Conservation (phyloP, 176 grass and related monocot genomes). For the Eleusine coracana region DNA sequence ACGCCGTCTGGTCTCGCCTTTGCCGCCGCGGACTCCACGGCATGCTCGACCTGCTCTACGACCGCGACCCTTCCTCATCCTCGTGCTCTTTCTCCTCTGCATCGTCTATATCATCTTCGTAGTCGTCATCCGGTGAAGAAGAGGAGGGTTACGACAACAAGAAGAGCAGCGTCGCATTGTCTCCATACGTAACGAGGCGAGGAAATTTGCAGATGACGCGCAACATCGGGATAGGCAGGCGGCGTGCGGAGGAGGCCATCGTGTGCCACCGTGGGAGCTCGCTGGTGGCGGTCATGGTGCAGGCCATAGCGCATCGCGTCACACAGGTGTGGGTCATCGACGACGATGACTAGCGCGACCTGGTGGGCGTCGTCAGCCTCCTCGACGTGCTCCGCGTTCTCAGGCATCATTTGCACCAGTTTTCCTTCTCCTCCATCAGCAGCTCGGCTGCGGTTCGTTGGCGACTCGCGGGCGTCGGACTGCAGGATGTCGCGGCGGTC, state of each 20-base stretch:
- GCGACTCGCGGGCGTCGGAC: too few species aligned
- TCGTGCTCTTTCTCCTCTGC: slow-evolving; percentile 15
- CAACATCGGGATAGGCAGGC: slow-evolving; percentile 19
- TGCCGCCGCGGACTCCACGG: slow-evolving; percentile 37
- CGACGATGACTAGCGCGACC: slow-evolving; percentile 32
- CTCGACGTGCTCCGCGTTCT: slow-evolving; percentile 62
- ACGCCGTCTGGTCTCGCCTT: slow-evolving; percentile 38
- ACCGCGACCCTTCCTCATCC: slow-evolving; percentile 4
- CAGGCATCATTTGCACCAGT: slow-evolving; percentile 41
- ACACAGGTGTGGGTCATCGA: slow-evolving; percentile 77
- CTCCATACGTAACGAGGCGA: neutral
- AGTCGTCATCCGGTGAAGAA: slow-evolving; percentile 52
- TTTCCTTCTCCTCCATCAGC: too few species aligned
- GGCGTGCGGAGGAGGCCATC: slow-evolving; percentile 45
- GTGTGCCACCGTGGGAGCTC: slow-evolving; percentile 66
- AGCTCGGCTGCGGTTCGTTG: too few species aligned
- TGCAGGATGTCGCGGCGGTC: too few species aligned
- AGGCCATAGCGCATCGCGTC: slow-evolving; percentile 65
- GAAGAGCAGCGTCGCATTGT: too few species aligned
- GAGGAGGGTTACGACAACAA: neutral
- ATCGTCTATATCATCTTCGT: slow-evolving; percentile 31
- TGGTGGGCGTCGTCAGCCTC: slow-evolving; percentile 62
- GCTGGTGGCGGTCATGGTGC: slow-evolving; percentile 79
- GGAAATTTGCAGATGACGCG: slow-evolving; percentile 19
- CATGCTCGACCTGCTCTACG: slow-evolving; percentile 63